Evolutionary conservation across 345 rosid genomes (phyloP), one percentile per base, ranked within the genome.

Genomic region (Linum tenue): DNA sequence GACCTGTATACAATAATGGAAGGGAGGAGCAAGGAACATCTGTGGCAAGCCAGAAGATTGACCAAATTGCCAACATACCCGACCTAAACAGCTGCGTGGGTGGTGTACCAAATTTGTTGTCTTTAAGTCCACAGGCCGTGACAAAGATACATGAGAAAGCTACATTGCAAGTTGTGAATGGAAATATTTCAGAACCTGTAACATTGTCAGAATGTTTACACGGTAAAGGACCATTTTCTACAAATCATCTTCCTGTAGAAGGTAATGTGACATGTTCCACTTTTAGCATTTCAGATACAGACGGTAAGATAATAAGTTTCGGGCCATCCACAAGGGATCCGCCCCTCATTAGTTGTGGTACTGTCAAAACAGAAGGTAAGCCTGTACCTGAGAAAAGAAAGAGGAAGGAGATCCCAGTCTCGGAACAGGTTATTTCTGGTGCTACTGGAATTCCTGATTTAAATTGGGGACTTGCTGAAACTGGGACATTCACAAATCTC

Each of bases 361-460:
- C 38, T 17, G 12, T 41, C 37, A 17, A 15, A 16, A 64, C 59
- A n/a, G 68, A 64, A 44, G 59, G 64, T 17, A 57, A 58, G 64
- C 60, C 51, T 7, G 48, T n/a, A 39, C 73, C 72, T 68, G 82
- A 72, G 70, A 82, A 71, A 76, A 80, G 87, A 78, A 81, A 69
- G 70, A 77, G 83, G 71, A 82, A 77, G 79, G 75, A 75, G 62
- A 84, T 84, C 71, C 67, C 68, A 36, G 51, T 71, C 69, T 58
- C 74, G 38, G 80, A 63, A 64, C 66, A 56, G 59, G 63, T 67
- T 37, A 59, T 14, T 37, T 68, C 68, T 44, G 66, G 64, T 55
- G 69, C 69, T 22, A 22, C 31, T 58, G 73, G 71, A n/a, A 74
- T 84, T 74, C 89, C 91, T 1, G 92, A 85, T 72, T 73, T 88